Base-by-base conservation (phyloP, 495 filamentous ascomycete species). In the Aspergillus affinis region DNA sequence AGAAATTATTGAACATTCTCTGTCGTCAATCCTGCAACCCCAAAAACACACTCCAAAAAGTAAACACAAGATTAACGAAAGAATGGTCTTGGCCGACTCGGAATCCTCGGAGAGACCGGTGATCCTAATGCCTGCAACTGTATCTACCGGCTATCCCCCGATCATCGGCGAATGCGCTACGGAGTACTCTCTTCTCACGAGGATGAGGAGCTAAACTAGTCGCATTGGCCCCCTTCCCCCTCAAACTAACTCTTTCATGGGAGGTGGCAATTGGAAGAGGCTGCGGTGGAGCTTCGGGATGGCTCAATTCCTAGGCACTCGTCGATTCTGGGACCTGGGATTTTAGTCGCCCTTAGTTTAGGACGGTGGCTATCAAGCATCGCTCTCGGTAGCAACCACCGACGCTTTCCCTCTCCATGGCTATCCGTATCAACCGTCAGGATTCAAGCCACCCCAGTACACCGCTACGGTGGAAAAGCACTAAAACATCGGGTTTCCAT, bases 401-500 rank as follows among this genome's bases (percentile, higher is more conserved):
- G 13, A 41, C 36, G 36, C 10, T 26, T 1, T 32, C 6, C 29
- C 29, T 15, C 36, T 10, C 13, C 9, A 41, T 41, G 36, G 36
- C 13, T 15, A 41, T 41, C 36, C 2, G 10, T 13, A 41, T 15
- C 36, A 15, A 8, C 29, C 3, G 12, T 32, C 30, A 32, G 1
- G 30, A 32, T 4, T 17, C 36, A 41, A 41, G 36, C 36, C 12
- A 41, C 36, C 2, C 36, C 55, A 29, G 49, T 59, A 59, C 57
- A 59, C 32, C 50, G 57, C 36, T 54, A 26, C 49, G 17, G 26
- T 41, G 49, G 41, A 32, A 32, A 6, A 36, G 13, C 23, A 54
- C 41, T n/a, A 0, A 36, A 19, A 2, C 48, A 45, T 20, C 13
- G 10, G 36, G 36, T 26, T 26, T 26, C 23, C 36, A 4, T 41